phyloP scores from a whole-genome alignment of 129 eudicot species.

The Centrapalus pauciflorus region DNA sequence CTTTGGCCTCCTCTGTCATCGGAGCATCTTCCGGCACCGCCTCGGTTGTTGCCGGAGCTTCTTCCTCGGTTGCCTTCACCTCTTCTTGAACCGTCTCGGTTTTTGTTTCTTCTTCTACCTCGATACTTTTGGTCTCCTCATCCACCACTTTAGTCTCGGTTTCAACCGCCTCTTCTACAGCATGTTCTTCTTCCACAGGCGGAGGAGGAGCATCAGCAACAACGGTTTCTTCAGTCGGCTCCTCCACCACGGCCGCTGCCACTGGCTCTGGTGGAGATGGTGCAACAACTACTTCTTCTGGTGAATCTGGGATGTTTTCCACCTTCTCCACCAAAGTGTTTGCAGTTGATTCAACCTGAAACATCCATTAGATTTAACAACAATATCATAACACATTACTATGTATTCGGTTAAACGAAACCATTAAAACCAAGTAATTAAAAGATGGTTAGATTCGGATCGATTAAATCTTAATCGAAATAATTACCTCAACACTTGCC shows the following conservation, averaged over 20 bases:
- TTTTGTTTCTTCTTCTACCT: conserved; percentile 14
- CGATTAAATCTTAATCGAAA: no score
- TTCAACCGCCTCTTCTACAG: background rate
- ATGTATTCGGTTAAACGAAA: no score
- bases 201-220: conserved; percentile 16
- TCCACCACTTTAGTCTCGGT: conserved; percentile 16
- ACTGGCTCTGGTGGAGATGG: conserved; percentile 22
- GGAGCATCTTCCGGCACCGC: background rate
- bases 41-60: background rate
- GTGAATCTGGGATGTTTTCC: conserved; percentile 28
- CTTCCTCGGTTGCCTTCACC: conserved; percentile 13
- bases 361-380: background rate
- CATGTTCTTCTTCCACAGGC: background rate
- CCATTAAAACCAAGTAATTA: no score
- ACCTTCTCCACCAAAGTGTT: conserved; percentile 34
- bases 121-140: conserved; percentile 12
- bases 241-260: no score
- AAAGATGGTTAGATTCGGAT: no score
- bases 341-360: conserved; percentile 43
- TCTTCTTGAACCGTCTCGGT: conserved; percentile 17
- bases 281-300: conserved; percentile 25
- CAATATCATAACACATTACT: background rate
- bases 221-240: conserved; percentile 9
- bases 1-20: background rate
- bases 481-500: conserved; percentile 56